A percentile compares a stretch with the other conserved stretches of the same genome.
phyloP scores from a whole-genome alignment of 2,329 filamentous ascomycete species.

The Microascus cirrosus region DNA sequence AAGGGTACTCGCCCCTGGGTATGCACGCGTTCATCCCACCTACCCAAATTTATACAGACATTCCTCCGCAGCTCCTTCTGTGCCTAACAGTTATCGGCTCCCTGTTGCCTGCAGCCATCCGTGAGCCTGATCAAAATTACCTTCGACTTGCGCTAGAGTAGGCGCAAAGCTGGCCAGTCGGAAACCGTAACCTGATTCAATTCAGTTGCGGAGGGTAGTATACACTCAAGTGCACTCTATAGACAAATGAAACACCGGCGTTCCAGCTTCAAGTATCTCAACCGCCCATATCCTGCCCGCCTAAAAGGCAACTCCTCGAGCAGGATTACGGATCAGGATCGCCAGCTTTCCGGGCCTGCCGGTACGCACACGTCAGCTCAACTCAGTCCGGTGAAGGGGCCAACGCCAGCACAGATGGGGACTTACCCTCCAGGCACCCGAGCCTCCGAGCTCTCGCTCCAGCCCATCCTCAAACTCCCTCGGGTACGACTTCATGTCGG shows the following conservation, averaged over 20 bases:
- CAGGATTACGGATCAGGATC: neutral
- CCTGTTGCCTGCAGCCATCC: no score
- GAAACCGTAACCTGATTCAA: neutral
- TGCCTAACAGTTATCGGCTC: neutral
- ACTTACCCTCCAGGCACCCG: constrained; percentile 54
- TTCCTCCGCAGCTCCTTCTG: neutral
- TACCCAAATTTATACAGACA: neutral
- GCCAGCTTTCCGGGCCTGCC: neutral
- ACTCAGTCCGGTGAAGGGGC: neutral
- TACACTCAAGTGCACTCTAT: constrained; percentile 13
- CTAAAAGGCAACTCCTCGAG: neutral
- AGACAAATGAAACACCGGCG: constrained; percentile 19
- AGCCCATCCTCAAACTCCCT: constrained; percentile 63
- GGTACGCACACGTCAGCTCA: neutral
- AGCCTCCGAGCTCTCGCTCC: constrained; percentile 63
- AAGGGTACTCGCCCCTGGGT: neutral
- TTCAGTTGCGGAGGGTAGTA: neutral
- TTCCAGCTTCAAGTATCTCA: neutral
- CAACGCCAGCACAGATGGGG: neutral
- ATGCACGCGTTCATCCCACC: neutral
- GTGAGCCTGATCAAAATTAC: no score
- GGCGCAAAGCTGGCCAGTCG: no score
- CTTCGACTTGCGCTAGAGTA: no score
- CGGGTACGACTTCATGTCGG: constrained; percentile 59
- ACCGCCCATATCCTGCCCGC: neutral